These are phyloP conservation scores for Aspergillus clavatus DNA, from an alignment of 2,329 filamentous ascomycete genomes.

Conservation along the genomic window DNA sequence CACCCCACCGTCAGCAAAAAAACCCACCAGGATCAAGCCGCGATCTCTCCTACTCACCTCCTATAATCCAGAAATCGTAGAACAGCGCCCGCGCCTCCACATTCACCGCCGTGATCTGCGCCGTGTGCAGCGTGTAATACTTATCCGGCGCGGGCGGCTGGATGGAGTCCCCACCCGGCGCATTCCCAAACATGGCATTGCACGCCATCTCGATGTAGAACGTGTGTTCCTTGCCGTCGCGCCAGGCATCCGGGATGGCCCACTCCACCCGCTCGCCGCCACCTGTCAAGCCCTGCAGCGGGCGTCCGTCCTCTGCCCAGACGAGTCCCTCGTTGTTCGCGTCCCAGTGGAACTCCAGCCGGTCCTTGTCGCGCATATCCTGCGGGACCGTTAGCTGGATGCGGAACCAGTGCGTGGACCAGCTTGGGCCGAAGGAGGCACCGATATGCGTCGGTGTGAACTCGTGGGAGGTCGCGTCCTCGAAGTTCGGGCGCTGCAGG, in stretches of 20 bases:
- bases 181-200: conserved; percentile 97
- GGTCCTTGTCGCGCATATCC: conserved; percentile 67
- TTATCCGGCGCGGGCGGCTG: conserved; percentile 83
- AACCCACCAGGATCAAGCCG: no score
- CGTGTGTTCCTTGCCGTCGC: conserved; percentile 78
- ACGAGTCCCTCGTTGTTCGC: conserved; percentile 90
- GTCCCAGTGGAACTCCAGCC: conserved; percentile 96
- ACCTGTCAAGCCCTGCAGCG: conserved; percentile 86
- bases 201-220: conserved; percentile 99
- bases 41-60: conserved; percentile 34
- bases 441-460: conserved; percentile 73
- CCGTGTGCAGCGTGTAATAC: conserved; percentile 69
- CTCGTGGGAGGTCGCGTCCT: conserved; percentile 71
- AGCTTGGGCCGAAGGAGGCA: conserved; percentile 82
- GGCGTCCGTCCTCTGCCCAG: conserved; percentile 85
- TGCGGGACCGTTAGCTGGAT: conserved; percentile 72
- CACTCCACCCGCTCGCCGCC: conserved; percentile 85
- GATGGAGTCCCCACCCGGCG: conserved; percentile 75
- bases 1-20: no score
- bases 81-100: conserved; percentile 74
- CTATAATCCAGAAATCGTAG: conserved; percentile 94
- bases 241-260: conserved; percentile 76
- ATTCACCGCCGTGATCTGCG: conserved; percentile 86
- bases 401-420: conserved; percentile 98
- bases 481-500: conserved; percentile 74